Conservation (phyloP, 2,329 filamentous ascomycete species). For the Coniochaeta sp. region DNA sequence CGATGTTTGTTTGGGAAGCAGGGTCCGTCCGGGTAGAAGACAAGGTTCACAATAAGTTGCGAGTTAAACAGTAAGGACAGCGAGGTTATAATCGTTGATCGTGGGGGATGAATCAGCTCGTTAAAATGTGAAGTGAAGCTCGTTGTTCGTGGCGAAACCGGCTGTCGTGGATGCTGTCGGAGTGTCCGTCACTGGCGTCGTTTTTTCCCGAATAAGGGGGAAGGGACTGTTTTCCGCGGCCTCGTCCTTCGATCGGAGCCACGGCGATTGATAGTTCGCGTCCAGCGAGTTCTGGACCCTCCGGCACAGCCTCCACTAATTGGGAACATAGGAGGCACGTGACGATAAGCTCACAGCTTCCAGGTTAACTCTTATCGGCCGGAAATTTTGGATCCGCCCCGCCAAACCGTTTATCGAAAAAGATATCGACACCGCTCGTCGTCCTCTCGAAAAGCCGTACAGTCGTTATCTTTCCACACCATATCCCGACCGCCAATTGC, state of each 20-base stretch:
- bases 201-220: too few relatives aligned
- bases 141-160: neutral
- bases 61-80: neutral
- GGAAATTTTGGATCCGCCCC: conserved; percentile 9
- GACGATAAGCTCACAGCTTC: neutral
- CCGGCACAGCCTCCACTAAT: neutral
- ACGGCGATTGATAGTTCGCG: neutral
- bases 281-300: conserved; percentile 2
- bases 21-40: neutral
- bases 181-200: neutral
- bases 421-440: neutral
- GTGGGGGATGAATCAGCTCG: neutral
- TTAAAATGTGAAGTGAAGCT: neutral
- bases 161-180: neutral
- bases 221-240: conserved; percentile 2
- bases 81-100: neutral
- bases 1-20: conserved; percentile 2
- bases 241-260: neutral
- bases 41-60: neutral
- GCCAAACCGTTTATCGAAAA: too few relatives aligned
- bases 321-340: neutral
- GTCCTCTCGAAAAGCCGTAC: neutral
- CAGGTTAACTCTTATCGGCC: neutral
- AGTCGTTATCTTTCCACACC: neutral
- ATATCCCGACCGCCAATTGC: neutral